phyloP scores from a whole-genome alignment of 2,329 filamentous ascomycete species.

The Tolypocladium sp. region DNA sequence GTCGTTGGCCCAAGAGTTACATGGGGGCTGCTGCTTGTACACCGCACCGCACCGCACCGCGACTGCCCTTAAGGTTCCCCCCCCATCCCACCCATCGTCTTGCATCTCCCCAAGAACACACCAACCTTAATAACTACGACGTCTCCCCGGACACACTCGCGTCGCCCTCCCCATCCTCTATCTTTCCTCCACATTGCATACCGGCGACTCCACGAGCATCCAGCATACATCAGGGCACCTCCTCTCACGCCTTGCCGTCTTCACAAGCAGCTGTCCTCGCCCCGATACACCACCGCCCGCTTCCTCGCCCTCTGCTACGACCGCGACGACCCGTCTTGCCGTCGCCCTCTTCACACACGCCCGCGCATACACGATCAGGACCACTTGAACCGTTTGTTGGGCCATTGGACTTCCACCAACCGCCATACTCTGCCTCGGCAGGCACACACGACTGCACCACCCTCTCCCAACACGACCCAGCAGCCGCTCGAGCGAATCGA shows the following conservation, averaged over 20 bases:
- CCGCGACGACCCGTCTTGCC: not conserved
- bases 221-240: not conserved
- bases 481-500: slow-evolving; percentile 26
- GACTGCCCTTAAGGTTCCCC: slow-evolving; percentile 7
- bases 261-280: not conserved
- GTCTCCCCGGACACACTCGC: slow-evolving; percentile 6
- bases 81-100: slow-evolving; percentile 7
- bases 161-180: not conserved
- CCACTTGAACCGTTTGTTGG: not conserved
- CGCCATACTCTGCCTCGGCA: not conserved
- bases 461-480: slow-evolving; percentile 1
- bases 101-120: slow-evolving; percentile 3
- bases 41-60: not conserved
- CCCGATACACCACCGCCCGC: not conserved
- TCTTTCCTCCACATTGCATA: slow-evolving; percentile 2
- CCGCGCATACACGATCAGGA: not conserved
- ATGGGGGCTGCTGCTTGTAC: not conserved
- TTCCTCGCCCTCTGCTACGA: not conserved
- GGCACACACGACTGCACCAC: not conserved
- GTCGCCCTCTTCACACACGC: not conserved
- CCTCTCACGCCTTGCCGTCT: not conserved
- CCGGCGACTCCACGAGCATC: not conserved
- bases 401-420: not conserved
- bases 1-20: slow-evolving; percentile 4
- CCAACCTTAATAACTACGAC: slow-evolving; percentile 7